Evolutionary conservation across 345 rosid species (phyloP).

Genomic region (Citropsis articulata): DNA sequence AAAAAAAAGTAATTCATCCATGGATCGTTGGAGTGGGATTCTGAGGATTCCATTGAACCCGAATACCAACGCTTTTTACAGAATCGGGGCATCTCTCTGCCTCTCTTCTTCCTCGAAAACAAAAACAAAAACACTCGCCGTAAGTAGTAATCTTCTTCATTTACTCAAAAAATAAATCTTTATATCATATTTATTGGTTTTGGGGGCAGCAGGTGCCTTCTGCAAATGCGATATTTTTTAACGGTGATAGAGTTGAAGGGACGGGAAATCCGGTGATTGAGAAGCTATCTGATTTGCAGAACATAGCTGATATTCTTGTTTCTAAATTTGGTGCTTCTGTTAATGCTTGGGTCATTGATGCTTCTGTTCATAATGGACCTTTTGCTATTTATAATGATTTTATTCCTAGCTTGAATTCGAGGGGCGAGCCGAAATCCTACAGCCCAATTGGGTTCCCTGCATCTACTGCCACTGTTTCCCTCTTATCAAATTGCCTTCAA

Average conservation of each 20-base stretch:
- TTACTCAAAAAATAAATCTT: not conserved
- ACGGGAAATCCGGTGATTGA: slow-evolving; percentile 66
- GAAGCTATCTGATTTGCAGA: slow-evolving; percentile 61
- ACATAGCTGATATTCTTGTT: slow-evolving; percentile 60
- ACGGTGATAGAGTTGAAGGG: slow-evolving; percentile 68
- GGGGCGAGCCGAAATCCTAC: slow-evolving; percentile 69
- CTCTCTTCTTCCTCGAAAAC: slow-evolving; percentile 34
- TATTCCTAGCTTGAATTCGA: slow-evolving; percentile 51
- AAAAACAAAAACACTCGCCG: slow-evolving; percentile 28
- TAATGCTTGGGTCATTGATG: slow-evolving; percentile 77
- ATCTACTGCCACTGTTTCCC: slow-evolving; percentile 55
- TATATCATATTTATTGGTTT: not conserved
- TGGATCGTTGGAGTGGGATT: slow-evolving; percentile 67
- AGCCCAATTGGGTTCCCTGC: slow-evolving; percentile 57
- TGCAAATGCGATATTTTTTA: slow-evolving; percentile 70
- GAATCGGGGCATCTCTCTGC: slow-evolving; percentile 74
- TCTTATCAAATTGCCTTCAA: slow-evolving; percentile 53
- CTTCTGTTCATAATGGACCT: slow-evolving; percentile 63
- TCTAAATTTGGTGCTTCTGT: slow-evolving; percentile 65
- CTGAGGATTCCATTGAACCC: slow-evolving; percentile 55
- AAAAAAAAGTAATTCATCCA: not conserved
- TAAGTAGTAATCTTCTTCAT: slow-evolving; percentile 20
- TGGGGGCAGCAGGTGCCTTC: slow-evolving; percentile 44
- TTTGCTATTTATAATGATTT: slow-evolving; percentile 76
- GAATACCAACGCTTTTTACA: slow-evolving; percentile 25